Evolutionary conservation across 768 basidiomycete genomes (phyloP).

Genomic region (Kondoa subrosea): DNA sequence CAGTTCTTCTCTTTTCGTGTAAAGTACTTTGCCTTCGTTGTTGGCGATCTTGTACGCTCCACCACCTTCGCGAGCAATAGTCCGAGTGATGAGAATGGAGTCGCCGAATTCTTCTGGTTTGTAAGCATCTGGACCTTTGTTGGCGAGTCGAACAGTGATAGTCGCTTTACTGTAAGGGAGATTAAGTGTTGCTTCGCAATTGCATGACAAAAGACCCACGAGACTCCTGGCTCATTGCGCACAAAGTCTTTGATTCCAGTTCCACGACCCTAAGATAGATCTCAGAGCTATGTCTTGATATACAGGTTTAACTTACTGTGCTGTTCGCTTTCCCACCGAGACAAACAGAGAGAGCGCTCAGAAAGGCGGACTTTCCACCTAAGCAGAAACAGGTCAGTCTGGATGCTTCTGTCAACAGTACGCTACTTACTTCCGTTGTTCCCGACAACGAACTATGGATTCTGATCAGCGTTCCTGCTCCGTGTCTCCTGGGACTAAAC

Average conservation of each 20-base stretch:
- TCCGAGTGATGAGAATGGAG: constrained; percentile 65
- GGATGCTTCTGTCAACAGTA: constrained; percentile 8
- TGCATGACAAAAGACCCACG: constrained; percentile 6
- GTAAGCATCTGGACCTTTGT: constrained; percentile 79
- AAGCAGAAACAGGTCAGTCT: constrained; percentile 44
- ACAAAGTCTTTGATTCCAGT: constrained; percentile 21
- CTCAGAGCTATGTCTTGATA: constrained; percentile 68
- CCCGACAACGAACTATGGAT: constrained; percentile 71
- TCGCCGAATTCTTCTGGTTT: constrained; percentile 69
- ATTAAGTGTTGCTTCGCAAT: not conserved
- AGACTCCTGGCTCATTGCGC: constrained; percentile 14
- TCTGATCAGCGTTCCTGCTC: too few species aligned
- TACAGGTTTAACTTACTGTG: constrained; percentile 69
- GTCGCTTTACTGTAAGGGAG: constrained; percentile 42
- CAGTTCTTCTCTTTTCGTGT: constrained; percentile 65
- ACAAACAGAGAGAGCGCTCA: constrained; percentile 62
- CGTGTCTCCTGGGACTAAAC: not conserved
- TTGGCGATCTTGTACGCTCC: constrained; percentile 63
- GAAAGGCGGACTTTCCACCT: constrained; percentile 3
- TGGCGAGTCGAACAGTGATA: constrained; percentile 67
- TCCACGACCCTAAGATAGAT: constrained; percentile 40
- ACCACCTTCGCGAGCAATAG: constrained; percentile 55
- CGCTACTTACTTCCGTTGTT: constrained; percentile 22
- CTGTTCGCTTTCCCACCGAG: constrained; percentile 82
- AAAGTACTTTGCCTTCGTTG: constrained; percentile 47